A percentile compares a stretch with the other conserved stretches of the same genome.
Conservation (phyloP, 2,329 filamentous ascomycete genomes). For the Metarhizium anisopliae region DNA sequence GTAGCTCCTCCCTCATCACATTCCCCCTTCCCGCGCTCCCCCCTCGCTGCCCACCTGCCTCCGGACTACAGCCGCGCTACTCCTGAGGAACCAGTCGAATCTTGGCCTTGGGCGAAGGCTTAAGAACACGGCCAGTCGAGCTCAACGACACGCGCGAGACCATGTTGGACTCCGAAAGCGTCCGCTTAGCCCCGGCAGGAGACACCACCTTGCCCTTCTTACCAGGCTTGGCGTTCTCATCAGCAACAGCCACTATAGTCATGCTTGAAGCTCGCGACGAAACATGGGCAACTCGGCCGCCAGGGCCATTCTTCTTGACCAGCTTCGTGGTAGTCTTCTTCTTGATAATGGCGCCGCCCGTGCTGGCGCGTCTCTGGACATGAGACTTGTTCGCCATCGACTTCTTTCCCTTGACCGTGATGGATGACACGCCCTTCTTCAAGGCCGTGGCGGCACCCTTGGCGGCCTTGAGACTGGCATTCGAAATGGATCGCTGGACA, state of each 20-base stretch:
- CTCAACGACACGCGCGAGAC: not conserved
- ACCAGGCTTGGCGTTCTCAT: slow-evolving; percentile 3
- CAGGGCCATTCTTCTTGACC: slow-evolving; percentile 9
- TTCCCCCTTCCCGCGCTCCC: no score
- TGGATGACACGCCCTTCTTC: slow-evolving; percentile 26
- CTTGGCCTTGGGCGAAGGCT: slow-evolving; percentile 9
- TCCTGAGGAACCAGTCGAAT: slow-evolving; percentile 4
- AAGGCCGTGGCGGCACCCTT: slow-evolving; percentile 28
- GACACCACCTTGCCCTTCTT: not conserved
- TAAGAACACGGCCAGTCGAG: slow-evolving; percentile 5
- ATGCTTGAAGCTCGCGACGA: slow-evolving; percentile 11
- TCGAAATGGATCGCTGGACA: slow-evolving; percentile 25
- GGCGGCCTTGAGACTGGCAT: slow-evolving; percentile 24
- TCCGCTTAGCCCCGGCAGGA: not conserved
- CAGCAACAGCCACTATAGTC: slow-evolving; percentile 10
- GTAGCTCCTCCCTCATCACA: no score
- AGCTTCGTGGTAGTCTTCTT: slow-evolving; percentile 18
- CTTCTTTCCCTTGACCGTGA: slow-evolving; percentile 20
- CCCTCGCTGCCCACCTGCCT: not conserved
- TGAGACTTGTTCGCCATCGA: slow-evolving; percentile 6
- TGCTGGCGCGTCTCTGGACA: slow-evolving; percentile 16
- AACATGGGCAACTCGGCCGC: slow-evolving; percentile 1
- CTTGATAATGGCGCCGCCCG: slow-evolving; percentile 17
- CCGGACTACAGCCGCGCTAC: not conserved
- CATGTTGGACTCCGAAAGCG: not conserved